phyloP scores from a whole-genome alignment of 805 yeast genomes.

The Maudiozyma serrabonitensis region DNA sequence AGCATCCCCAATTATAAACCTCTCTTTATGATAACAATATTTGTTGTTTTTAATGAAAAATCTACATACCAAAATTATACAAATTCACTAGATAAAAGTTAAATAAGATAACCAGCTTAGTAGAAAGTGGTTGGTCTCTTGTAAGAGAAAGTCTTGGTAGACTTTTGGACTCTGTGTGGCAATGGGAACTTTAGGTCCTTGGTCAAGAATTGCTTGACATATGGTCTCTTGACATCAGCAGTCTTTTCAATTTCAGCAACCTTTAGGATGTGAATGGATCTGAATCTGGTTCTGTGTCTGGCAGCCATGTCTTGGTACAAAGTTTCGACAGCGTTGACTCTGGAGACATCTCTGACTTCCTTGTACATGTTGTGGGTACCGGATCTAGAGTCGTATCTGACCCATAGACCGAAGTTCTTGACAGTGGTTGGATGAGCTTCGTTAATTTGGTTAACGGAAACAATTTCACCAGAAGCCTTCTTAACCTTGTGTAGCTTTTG shows the following conservation, averaged over 20 bases:
- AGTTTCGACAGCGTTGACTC: conserved; percentile 97
- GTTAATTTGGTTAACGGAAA: conserved; percentile 79
- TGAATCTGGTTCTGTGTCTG: conserved; percentile 99
- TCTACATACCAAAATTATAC: conserved; percentile 26
- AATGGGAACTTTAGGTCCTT: conserved; percentile 98
- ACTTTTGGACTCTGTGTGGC: conserved; percentile 97
- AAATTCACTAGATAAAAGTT: conserved; percentile 9
- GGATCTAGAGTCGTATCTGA: conserved; percentile 99
- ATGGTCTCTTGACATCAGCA: conserved; percentile 98
- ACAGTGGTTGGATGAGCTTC: conserved; percentile 98
- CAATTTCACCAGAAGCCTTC: conserved; percentile 99
- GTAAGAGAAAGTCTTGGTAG: conserved; percentile 79
- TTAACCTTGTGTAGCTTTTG: conserved; percentile 98
- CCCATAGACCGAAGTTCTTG: conserved; percentile 99
- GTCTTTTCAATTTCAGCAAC: conserved; percentile 97
- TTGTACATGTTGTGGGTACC: conserved; percentile 99
- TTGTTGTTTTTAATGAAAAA: conserved; percentile 6
- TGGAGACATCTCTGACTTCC: conserved; percentile 99
- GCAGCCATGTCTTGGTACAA: conserved; percentile 99
- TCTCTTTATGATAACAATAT: not conserved
- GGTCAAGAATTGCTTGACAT: conserved; percentile 92
- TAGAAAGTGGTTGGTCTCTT: conserved; percentile 96
- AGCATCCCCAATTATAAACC: too few species aligned
- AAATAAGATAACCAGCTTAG: conserved; percentile 37
- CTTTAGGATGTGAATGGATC: conserved; percentile 98